These are phyloP conservation scores for Daldinia concentrica DNA, from an alignment of 495 filamentous ascomycete species.

Conservation along the genomic window DNA sequence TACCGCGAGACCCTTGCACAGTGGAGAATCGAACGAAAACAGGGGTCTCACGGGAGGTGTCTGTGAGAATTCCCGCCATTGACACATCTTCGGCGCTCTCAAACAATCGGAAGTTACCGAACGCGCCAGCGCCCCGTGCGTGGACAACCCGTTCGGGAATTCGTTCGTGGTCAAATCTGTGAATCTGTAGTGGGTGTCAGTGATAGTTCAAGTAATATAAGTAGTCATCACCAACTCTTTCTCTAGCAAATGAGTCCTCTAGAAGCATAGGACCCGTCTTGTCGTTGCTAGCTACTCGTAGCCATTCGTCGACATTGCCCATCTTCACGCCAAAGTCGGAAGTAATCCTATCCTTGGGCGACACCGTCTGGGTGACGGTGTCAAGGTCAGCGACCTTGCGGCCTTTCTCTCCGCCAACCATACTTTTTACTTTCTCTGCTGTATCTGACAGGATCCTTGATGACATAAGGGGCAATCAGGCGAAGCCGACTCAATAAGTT, in stretches of 20 bases:
- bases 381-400: conserved; percentile 55
- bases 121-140: conserved; percentile 83
- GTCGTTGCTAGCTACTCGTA: conserved; percentile 68
- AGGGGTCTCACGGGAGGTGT: conserved; percentile 80
- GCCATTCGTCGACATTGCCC: conserved; percentile 79
- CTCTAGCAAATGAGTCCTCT: conserved; percentile 82
- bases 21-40: conserved; percentile 87
- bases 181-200: conserved; percentile 17
- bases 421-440: conserved; percentile 37
- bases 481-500: not conserved
- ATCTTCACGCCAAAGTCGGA: conserved; percentile 84
- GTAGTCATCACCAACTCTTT: conserved; percentile 72
- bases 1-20: conserved; percentile 76
- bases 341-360: conserved; percentile 60
- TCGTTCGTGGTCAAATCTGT: conserved; percentile 65
- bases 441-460: conserved; percentile 27
- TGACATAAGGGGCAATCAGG: conserved; percentile 18
- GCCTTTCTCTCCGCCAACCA: conserved; percentile 41
- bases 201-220: not conserved
- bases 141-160: conserved; percentile 86
- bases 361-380: conserved; percentile 47
- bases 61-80: conserved; percentile 76
- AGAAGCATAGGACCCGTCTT: conserved; percentile 76
- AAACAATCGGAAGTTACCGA: conserved; percentile 80
- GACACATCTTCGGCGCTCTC: conserved; percentile 77